These are phyloP conservation scores for Tolypocladium ovalisporum DNA, from an alignment of 2,329 filamentous ascomycete species.

Conservation along the genomic window DNA sequence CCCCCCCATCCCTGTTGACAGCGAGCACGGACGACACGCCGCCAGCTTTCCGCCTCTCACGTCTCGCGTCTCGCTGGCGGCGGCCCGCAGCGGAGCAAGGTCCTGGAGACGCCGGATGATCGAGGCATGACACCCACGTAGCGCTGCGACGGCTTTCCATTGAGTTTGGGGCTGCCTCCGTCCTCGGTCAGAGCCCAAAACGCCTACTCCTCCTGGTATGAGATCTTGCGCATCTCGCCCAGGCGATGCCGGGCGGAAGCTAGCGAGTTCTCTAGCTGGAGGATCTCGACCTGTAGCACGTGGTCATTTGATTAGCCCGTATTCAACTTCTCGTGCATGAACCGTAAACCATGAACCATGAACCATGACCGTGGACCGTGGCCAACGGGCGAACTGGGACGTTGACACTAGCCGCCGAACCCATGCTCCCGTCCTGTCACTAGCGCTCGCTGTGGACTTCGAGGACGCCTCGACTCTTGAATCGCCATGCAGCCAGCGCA, in stretches of 20 bases:
- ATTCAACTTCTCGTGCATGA: neutral
- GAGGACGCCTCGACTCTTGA: neutral
- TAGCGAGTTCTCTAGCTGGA: slow-evolving; percentile 85
- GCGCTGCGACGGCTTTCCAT: neutral
- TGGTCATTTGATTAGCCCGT: neutral
- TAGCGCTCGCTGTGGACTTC: neutral
- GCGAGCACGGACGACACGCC: neutral
- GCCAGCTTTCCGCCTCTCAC: neutral
- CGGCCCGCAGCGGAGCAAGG: neutral
- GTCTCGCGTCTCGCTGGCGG: neutral
- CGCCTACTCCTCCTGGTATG: slow-evolving; percentile 66
- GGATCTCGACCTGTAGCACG: slow-evolving; percentile 76
- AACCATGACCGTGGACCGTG: neutral
- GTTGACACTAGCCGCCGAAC: neutral
- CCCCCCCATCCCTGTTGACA: neutral
- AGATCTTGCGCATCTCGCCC: slow-evolving; percentile 97
- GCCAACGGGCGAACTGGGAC: neutral
- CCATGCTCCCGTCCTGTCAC: neutral
- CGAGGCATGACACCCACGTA: neutral
- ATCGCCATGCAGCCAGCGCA: neutral
- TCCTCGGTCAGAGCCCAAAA: neutral
- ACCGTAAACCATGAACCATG: neutral
- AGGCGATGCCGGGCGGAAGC: slow-evolving; percentile 68
- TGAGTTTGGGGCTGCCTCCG: neutral
- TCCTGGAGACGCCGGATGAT: neutral